phyloP scores from a whole-genome alignment of 2,329 filamentous ascomycete species.

The Chalaropsis ovoidea region DNA sequence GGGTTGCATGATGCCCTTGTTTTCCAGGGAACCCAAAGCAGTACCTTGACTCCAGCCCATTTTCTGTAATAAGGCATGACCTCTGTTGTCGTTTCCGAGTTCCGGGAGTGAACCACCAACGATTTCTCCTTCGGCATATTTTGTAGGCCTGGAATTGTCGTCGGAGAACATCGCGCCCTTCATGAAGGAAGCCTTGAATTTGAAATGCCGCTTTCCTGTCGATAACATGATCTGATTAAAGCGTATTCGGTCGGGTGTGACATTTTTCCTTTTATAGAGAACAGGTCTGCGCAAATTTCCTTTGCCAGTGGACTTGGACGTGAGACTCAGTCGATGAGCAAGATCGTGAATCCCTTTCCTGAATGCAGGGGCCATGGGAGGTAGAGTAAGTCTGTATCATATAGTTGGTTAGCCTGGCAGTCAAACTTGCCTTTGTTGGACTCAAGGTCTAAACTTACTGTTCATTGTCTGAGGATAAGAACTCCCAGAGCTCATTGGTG shows the following conservation, averaged over 20 bases:
- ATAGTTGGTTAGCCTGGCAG: neutral
- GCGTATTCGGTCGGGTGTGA: neutral
- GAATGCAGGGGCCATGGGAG: slow-evolving; percentile 70
- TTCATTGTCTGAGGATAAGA: slow-evolving; percentile 53
- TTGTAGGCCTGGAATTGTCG: slow-evolving; percentile 27
- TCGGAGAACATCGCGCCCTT: neutral
- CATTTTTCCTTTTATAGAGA: slow-evolving; percentile 40
- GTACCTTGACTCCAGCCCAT: slow-evolving; percentile 94
- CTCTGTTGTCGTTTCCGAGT: slow-evolving; percentile 70
- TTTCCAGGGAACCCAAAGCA: slow-evolving; percentile 68
- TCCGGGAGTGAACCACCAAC: slow-evolving; percentile 80
- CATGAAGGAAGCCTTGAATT: slow-evolving; percentile 14
- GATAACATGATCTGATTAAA: slow-evolving; percentile 5
- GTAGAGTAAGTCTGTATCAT: slow-evolving; percentile 53
- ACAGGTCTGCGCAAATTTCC: slow-evolving; percentile 65
- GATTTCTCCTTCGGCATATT: slow-evolving; percentile 61
- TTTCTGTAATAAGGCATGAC: slow-evolving; percentile 80
- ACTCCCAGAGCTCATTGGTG: slow-evolving; percentile 59
- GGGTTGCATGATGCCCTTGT: slow-evolving; percentile 79
- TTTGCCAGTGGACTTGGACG: slow-evolving; percentile 71
- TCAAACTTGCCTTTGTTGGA: neutral
- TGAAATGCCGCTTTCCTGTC: slow-evolving; percentile 19
- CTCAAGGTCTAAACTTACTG: slow-evolving; percentile 41
- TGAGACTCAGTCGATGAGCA: slow-evolving; percentile 63
- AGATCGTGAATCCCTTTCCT: slow-evolving; percentile 74